Percentiles rank a stretch among this genome's conserved stretches.
phyloP scores from a whole-genome alignment of 2,329 filamentous ascomycete genomes.

The Blumeriella jaapii region DNA sequence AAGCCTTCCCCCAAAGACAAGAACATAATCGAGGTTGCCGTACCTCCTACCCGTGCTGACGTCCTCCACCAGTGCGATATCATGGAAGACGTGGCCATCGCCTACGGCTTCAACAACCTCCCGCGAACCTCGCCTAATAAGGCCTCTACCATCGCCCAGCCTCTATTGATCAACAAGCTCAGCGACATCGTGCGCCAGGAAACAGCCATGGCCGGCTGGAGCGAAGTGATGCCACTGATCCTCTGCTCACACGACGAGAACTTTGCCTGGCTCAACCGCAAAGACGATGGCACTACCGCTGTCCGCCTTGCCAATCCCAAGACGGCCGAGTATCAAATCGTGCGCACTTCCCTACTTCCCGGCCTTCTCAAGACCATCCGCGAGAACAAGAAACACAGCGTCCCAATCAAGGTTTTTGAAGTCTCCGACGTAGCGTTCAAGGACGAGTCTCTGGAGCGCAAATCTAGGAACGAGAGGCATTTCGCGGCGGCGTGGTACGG shows the following conservation, averaged over 20 bases:
- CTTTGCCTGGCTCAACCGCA: conserved; percentile 86
- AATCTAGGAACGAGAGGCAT: conserved; percentile 84
- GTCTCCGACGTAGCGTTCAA: conserved; percentile 88
- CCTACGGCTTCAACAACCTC: conserved; percentile 95
- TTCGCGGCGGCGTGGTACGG: conserved; percentile 95
- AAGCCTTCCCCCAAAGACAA: conserved; percentile 58
- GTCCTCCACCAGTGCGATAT: conserved; percentile 94
- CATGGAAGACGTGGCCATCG: conserved; percentile 96
- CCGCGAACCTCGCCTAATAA: conserved; percentile 79
- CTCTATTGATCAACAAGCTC: conserved; percentile 87
- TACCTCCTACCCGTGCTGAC: conserved; percentile 85
- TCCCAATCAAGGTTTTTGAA: conserved; percentile 90
- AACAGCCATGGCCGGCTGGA: conserved; percentile 89
- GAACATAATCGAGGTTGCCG: conserved; percentile 66
- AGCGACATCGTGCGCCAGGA: conserved; percentile 82
- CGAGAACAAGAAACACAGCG: conserved; percentile 79
- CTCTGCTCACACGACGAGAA: conserved; percentile 98
- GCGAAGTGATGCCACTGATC: conserved; percentile 89
- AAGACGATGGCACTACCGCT: conserved; percentile 73
- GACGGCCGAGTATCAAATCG: conserved; percentile 85
- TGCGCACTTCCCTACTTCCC: conserved; percentile 74
- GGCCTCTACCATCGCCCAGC: conserved; percentile 74
- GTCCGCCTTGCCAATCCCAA: conserved; percentile 86
- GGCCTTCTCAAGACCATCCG: conserved; percentile 87
- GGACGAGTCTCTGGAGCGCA: conserved; percentile 68